Evolutionary conservation across 805 yeast genomes (phyloP).

Genomic region (Starmerella kuoi): DNA sequence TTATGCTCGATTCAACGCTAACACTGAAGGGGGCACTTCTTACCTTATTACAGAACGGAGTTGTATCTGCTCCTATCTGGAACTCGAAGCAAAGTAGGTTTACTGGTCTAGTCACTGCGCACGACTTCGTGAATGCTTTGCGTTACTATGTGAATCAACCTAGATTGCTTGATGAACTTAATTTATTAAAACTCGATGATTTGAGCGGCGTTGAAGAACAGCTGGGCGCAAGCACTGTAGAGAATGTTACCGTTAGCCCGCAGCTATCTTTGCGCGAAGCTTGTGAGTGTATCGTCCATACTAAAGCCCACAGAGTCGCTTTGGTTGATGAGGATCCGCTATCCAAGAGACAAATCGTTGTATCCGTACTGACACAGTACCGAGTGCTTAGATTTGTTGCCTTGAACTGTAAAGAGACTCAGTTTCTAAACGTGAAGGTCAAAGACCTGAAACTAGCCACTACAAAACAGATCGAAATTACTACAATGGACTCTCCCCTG

Average conservation of each 20-base stretch:
- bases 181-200: slow-evolving; percentile 72
- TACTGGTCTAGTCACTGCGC: slow-evolving; percentile 86
- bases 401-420: slow-evolving; percentile 87
- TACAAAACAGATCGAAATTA: slow-evolving; percentile 47
- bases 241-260: slow-evolving; percentile 81
- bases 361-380: slow-evolving; percentile 88
- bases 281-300: slow-evolving; percentile 77
- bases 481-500: slow-evolving; percentile 83
- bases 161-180: slow-evolving; percentile 77
- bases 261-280: slow-evolving; percentile 82
- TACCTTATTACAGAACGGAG: slow-evolving; percentile 79
- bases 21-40: slow-evolving; percentile 82
- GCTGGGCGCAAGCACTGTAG: slow-evolving; percentile 75
- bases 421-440: slow-evolving; percentile 65
- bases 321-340: slow-evolving; percentile 88
- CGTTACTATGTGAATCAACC: slow-evolving; percentile 83
- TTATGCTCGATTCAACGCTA: slow-evolving; percentile 84
- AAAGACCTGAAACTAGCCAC: slow-evolving; percentile 52
- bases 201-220: slow-evolving; percentile 75
- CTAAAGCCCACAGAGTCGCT: slow-evolving; percentile 87
- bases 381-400: slow-evolving; percentile 92
- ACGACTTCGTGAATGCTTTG: slow-evolving; percentile 88
- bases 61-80: slow-evolving; percentile 96
- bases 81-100: slow-evolving; percentile 75
- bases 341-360: slow-evolving; percentile 86